phyloP scores from a whole-genome alignment of 2,329 filamentous ascomycete species.

The Microcera coccophila region DNA sequence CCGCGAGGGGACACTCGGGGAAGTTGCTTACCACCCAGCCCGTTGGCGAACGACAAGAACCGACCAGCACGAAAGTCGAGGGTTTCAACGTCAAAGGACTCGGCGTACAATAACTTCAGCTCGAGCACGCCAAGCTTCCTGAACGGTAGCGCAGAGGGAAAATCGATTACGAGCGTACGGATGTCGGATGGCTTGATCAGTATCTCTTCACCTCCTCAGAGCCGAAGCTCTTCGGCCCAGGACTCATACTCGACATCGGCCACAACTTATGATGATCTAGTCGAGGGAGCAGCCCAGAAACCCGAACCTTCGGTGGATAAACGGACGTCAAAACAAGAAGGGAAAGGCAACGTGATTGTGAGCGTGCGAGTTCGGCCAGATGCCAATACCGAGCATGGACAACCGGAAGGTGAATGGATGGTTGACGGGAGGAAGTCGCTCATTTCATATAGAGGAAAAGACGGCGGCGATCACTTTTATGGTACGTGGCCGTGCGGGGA shows the following conservation, averaged over 20 bases:
- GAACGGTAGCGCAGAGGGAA: constrained; percentile 74
- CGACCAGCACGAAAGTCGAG: constrained; percentile 50
- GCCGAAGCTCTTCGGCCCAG: constrained; percentile 85
- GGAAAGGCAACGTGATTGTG: constrained; percentile 91
- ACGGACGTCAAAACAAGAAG: constrained; percentile 58
- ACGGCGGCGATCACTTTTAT: constrained; percentile 89
- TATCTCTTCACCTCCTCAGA: constrained; percentile 78
- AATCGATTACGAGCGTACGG: constrained; percentile 63
- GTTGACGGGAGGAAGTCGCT: constrained; percentile 80
- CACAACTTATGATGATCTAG: constrained; percentile 79
- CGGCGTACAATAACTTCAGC: constrained; percentile 47
- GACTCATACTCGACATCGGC: constrained; percentile 88
- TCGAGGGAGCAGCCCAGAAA: constrained; percentile 47
- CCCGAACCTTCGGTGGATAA: constrained; percentile 38
- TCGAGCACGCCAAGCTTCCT: constrained; percentile 65
- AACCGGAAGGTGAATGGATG: constrained; percentile 80
- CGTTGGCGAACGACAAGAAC: constrained; percentile 50
- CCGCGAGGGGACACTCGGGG: constrained; percentile 62
- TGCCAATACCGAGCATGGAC: constrained; percentile 56
- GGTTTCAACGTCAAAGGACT: constrained; percentile 53
- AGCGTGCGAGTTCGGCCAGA: constrained; percentile 93
- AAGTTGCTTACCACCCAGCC: constrained; percentile 60
- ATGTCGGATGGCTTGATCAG: constrained; percentile 73
- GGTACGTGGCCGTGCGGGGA: constrained; percentile 54
- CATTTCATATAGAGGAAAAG: constrained; percentile 79